phyloP scores from a whole-genome alignment of 345 rosid species.

The Hibiscus syriacus region DNA sequence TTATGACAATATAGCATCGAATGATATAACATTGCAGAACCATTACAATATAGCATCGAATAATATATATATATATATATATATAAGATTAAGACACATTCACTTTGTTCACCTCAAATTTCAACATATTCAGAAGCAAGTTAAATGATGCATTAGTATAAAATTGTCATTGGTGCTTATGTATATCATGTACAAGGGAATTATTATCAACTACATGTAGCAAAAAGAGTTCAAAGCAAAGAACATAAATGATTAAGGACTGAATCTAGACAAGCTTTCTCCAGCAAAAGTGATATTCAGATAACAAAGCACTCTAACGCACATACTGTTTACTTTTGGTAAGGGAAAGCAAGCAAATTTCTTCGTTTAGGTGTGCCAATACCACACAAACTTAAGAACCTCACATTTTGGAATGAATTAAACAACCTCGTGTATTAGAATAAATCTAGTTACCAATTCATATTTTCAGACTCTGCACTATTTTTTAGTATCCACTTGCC shows the following conservation, averaged over 20 bases:
- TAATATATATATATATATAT: too few relatives aligned
- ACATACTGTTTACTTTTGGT: background rate
- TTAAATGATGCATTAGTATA: background rate
- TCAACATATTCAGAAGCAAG: too few relatives aligned
- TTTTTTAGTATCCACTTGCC: conserved; percentile 90
- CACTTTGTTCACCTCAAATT: too few relatives aligned
- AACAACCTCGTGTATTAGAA: background rate
- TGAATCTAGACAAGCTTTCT: background rate
- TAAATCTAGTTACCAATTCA: conserved; percentile 58
- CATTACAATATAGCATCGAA: too few relatives aligned
- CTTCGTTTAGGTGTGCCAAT: background rate
- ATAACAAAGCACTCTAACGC: background rate
- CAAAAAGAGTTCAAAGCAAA: background rate
- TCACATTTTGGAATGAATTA: background rate
- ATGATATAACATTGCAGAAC: background rate
- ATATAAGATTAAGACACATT: too few relatives aligned
- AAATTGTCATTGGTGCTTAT: background rate
- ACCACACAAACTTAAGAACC: background rate
- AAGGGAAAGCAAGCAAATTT: background rate
- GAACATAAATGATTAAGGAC: background rate
- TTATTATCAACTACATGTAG: background rate
- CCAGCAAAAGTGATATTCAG: background rate
- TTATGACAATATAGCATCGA: background rate
- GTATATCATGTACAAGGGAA: background rate
- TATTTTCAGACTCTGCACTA: conserved; percentile 96